Evolutionary conservation across 2,329 filamentous ascomycete species (phyloP).

Genomic region (Xylariomycetidae sp.): DNA sequence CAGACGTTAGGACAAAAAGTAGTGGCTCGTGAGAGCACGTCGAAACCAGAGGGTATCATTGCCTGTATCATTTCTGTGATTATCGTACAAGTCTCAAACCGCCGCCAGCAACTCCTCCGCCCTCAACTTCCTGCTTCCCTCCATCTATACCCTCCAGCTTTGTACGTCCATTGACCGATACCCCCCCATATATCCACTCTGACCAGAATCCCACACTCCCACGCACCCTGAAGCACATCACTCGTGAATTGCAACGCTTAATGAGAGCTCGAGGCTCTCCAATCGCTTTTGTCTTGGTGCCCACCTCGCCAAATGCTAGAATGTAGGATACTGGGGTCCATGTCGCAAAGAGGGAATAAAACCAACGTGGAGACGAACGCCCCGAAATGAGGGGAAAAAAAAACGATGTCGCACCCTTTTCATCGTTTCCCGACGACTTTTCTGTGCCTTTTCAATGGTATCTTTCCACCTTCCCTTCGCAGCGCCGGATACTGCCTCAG

Average conservation of each 20-base stretch:
- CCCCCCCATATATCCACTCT: no score
- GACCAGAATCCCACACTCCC: no score
- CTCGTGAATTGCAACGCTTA: no score
- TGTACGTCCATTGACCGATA: no score
- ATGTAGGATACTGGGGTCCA: no score
- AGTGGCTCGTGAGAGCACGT: no score
- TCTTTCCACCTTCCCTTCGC: conserved; percentile 27
- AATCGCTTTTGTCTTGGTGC: no score
- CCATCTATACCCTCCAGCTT: not conserved
- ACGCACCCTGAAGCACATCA: no score
- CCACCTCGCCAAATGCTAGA: no score
- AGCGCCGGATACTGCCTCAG: conserved; percentile 25
- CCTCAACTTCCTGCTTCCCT: conserved; percentile 2
- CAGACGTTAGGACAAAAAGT: no score
- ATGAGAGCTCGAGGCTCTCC: no score
- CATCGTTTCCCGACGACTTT: conserved; percentile 19
- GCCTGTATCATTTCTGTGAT: conserved; percentile 13
- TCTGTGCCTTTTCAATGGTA: conserved; percentile 29
- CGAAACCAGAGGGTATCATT: conserved; percentile 20
- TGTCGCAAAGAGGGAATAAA: not conserved
- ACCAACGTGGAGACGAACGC: not conserved
- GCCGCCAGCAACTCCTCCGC: conserved; percentile 4
- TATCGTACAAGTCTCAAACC: conserved; percentile 14
- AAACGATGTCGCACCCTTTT: conserved; percentile 8
- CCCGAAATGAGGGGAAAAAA: conserved; percentile 2